Evolutionary conservation across 139 green algal genomes (phyloP).

Genomic region (Edaphochlamys debaryana): DNA sequence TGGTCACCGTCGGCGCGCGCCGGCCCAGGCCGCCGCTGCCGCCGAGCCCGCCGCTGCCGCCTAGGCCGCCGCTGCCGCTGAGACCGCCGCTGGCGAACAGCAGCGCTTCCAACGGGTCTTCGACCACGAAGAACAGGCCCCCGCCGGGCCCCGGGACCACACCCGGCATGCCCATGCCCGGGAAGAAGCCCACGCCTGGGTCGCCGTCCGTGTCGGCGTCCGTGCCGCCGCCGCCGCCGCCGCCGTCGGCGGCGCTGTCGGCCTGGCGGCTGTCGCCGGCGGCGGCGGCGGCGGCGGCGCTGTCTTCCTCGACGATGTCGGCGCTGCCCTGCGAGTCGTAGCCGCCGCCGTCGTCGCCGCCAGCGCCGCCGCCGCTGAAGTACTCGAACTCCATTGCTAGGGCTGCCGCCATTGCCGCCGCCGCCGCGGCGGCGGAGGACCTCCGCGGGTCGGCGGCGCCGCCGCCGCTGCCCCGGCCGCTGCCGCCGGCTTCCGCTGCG

Average conservation of each 20-base stretch:
- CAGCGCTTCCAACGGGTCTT: conserved; percentile 14
- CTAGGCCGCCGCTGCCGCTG: not conserved
- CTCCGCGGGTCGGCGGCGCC: no score
- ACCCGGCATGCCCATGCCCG: not conserved
- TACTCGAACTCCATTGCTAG: no score
- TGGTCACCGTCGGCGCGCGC: not conserved
- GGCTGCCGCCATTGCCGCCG: not conserved
- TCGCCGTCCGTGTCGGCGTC: no score
- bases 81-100: not conserved
- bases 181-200: no score
- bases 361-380: no score
- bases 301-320: no score
- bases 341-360: no score
- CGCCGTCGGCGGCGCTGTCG: not conserved
- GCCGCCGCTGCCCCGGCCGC: not conserved
- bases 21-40: not conserved
- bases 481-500: not conserved
- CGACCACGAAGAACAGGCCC: conserved; percentile 11
- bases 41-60: not conserved
- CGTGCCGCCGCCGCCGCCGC: not conserved
- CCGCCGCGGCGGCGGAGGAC: not conserved
- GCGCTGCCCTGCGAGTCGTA: no score
- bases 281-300: not conserved
- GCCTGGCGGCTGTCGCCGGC: not conserved
- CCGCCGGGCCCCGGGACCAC: not conserved